Base-by-base conservation (phyloP, 148 eudicot species). In the Fagopyrum tataricum region DNA sequence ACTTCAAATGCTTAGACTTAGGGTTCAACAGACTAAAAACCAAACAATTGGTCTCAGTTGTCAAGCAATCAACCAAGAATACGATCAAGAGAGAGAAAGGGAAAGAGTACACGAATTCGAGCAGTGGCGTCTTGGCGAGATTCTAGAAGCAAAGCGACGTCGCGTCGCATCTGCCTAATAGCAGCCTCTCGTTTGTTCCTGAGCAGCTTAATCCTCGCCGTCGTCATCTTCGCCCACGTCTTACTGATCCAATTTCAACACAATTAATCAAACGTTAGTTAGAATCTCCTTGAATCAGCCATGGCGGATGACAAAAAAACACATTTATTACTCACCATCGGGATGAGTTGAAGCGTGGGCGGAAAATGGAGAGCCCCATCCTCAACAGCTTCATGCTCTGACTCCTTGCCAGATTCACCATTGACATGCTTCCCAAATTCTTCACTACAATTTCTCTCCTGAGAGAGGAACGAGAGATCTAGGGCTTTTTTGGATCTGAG, bases 41-140 rank as follows among this genome's bases (percentile, higher is more conserved):
- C 21, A 21, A 56, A 14, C 26, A 62, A 14, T 31, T 15, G 17
- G 67, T 41, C 39, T 3, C 17, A 26, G 7, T 17, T 26, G 24
- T 24, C 14, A 26, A 61, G 14, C 67, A 61, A 61, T 61, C 23
- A 55, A 51, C 56, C 2, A 51, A 51, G 18, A 51, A 51, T 51
- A 6, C 20, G 2, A 55, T 6, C 2, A 26, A 55, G 31, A 21
- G 39, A 58, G 66, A 43, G 10, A 69, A 21, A 66, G 17, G 13
- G 70, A 2, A 59, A 21, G 26, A 4, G 5, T 78, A 92, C 98
- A 78, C 97, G 81, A 75, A 96, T 88, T 11, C 99, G 94, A 82
- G 97, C 99, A 52, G 97, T 96, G 72, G 99, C 81, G 40, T 92
- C 94, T 76, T 92, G 97, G 67, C 93, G 83, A 43, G 94, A 84